These are phyloP conservation scores for Suillus ampliporus DNA, from an alignment of 768 basidiomycete genomes.

Conservation along the genomic window DNA sequence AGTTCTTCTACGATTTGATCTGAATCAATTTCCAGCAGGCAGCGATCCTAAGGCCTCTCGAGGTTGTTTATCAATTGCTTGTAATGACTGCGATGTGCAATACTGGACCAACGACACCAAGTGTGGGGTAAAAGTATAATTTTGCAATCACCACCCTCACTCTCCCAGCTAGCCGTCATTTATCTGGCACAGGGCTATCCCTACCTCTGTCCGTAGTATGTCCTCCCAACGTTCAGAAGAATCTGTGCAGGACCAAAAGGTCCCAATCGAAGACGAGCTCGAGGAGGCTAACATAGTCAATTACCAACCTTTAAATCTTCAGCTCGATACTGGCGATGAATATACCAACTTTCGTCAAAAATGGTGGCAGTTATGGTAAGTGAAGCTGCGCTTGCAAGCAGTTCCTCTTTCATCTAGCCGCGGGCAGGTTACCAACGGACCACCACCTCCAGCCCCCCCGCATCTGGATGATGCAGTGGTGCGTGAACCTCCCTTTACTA, in stretches of 20 bases:
- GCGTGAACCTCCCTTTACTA: slow-evolving; percentile 13
- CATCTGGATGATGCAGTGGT: slow-evolving; percentile 61
- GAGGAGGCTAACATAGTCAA: background rate
- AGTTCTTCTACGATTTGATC: no score
- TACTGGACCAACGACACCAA: no score
- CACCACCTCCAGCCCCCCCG: slow-evolving; percentile 59
- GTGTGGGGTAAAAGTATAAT: no score
- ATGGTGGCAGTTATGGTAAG: slow-evolving; percentile 65
- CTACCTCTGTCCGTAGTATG: background rate
- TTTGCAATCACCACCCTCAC: no score
- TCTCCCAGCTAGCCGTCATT: no score
- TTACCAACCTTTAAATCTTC: slow-evolving; percentile 23
- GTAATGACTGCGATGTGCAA: no score
- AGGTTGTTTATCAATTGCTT: no score
- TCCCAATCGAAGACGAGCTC: background rate
- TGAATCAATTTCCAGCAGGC: no score
- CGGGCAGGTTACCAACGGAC: slow-evolving; percentile 58
- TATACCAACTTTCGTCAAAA: slow-evolving; percentile 46
- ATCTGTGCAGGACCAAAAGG: background rate
- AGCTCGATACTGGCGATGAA: slow-evolving; percentile 47
- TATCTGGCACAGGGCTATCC: no score
- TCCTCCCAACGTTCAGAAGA: background rate
- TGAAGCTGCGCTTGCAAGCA: slow-evolving; percentile 3
- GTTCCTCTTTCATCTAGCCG: background rate
- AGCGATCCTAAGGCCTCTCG: no score